Base-by-base conservation (phyloP, 768 basidiomycete species). In the Russula sp. region DNA sequence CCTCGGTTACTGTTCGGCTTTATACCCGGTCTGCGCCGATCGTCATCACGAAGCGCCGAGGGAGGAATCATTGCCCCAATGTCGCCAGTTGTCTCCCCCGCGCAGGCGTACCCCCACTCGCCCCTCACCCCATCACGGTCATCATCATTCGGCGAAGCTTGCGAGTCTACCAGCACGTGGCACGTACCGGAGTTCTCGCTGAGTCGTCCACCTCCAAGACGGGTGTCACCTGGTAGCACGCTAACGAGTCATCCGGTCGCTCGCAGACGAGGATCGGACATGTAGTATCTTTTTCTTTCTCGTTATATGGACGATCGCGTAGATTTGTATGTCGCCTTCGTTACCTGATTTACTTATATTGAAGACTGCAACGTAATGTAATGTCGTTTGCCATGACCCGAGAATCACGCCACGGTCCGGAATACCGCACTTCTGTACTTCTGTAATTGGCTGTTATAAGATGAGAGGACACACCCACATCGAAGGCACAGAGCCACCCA, bases 41-140 rank as follows among this genome's bases (percentile, higher is more conserved):
- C 76, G 11, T 72, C 77, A 24, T 76, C 82, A n/a, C 78, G 76
- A 57, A 78, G 79, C 42, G 76, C 80, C 8, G 86, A 90, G 68
- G 92, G 89, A 14, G 92, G 89, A 14, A 76, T 92, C 58, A 84
- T 93, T 63, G 84, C 88, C 0, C 87, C 87, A 16, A 83, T 78
- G 14, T 79, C 86, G 18, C 83, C 84, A 22, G 56, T n/a, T n/a
- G 34, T 64, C 40, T 70, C 69, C 1, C 74, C 74, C 4, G 64
- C 44, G 59, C 67, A 20, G 63, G 63, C 11, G 8, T 59, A 32
- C 63, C 69, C 24, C 69, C 69, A 11, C 72, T 67, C 22, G 10
- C 58, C 66, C 8, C 64, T 42, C 22, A 59, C 64, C 4, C 69
- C 69, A 22, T 63, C 62, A 48, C 66, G 69, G 10, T 54, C 65